Evolutionary conservation across 176 grass and related monocot species (phyloP), one percentile per base, ranked within the genome.

Genomic region (Elaeis guineensis): DNA sequence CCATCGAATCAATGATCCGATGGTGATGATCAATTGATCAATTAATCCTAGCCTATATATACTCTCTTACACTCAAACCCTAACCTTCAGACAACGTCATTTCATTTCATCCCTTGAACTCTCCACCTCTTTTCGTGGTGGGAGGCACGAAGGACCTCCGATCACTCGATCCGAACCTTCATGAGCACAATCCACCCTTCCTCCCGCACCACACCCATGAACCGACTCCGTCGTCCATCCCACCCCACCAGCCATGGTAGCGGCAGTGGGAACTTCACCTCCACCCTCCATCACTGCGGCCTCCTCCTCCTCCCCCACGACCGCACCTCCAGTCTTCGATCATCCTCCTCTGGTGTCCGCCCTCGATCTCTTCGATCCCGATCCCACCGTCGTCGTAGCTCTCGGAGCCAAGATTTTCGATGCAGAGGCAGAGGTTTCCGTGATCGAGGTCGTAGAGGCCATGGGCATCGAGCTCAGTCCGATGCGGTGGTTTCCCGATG

Each of bases 371-470:
- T 23, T 19, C 19, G 14, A 19, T 5, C 25, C 14, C 18, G 44
- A 4, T 18, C 14, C 21, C 52, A 4, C 8, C n/a, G 0, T 1
- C 55, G 74, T 96, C 83, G 50, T 86, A 75, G 65, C 69, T 90
- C 61, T 95, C 91, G 1, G 77, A 89, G 0, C 90, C 82, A 0
- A 95, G 79, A 73, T 78, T 78, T 72, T 95, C 90, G 4, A 86
- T 95, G 65, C 91, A 95, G 2, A 64, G 17, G 6, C 32, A 7
- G 32, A 35, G 32, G 6, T 35, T 35, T 6, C 32, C 32, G 32
- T 35, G 6, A 1, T 35, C 32, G 32, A 35, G 32, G 32, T 35
- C 32, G 32, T 35, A 7, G 32, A 35, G 32, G 32, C 32, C 32
- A 1, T 7, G 32, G 32, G 32, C 8, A 2, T 7, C 6, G 7